Conservation (phyloP, 2,329 filamentous ascomycete species). For the Fusarium armeniacum region DNA sequence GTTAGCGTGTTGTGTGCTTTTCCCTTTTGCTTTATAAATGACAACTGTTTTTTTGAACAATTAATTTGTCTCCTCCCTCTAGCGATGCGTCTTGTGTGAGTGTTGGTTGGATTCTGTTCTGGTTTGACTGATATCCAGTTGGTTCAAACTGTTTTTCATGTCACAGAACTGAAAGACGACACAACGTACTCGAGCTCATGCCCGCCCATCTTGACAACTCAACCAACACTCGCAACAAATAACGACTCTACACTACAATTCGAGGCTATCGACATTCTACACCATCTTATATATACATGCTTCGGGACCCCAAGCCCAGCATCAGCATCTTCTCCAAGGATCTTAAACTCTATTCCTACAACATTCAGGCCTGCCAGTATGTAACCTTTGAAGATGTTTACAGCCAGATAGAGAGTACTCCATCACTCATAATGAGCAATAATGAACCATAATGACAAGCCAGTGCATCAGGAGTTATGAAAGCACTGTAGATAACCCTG, state of each 20-base stretch:
- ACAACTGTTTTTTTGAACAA: constrained; percentile 27
- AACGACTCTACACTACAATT: neutral
- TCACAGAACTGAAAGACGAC: neutral
- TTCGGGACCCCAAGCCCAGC: neutral
- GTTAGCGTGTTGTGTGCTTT: constrained; percentile 24
- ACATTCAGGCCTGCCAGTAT: neutral
- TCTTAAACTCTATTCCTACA: neutral
- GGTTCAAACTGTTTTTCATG: neutral
- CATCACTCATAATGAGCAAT: constrained; percentile 25
- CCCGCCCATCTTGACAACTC: neutral
- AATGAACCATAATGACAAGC: constrained; percentile 49
- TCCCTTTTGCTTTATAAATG: constrained; percentile 2
- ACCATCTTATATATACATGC: neutral
- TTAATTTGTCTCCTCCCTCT: neutral
- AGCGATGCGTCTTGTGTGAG: neutral
- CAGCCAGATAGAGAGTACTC: neutral
- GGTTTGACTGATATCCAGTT: neutral
- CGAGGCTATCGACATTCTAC: neutral
- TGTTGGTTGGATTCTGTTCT: neutral
- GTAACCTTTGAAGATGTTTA: neutral
- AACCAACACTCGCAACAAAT: neutral
- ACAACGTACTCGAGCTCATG: neutral
- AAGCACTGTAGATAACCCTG: constrained; percentile 20
- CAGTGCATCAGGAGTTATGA: constrained; percentile 17
- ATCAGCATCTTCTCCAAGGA: neutral